Conservation (phyloP, 2,329 filamentous ascomycete species). For the Aschersonia sp. region DNA sequence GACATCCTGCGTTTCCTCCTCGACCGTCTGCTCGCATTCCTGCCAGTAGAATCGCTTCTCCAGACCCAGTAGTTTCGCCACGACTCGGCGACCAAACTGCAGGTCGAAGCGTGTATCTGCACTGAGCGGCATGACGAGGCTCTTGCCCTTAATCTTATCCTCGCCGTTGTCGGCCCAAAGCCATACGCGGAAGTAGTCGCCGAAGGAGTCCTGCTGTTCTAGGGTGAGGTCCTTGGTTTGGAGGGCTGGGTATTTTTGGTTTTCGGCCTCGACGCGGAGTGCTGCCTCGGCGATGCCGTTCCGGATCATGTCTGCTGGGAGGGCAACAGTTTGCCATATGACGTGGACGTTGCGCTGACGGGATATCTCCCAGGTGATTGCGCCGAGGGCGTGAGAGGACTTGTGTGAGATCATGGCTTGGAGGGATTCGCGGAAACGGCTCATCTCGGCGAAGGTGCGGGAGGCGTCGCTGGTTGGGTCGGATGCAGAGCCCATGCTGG, state of each 20-base stretch:
- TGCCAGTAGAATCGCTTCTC: conserved; percentile 74
- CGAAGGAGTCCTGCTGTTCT: conserved; percentile 29
- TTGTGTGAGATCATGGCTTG: conserved; percentile 60
- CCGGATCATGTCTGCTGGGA: conserved; percentile 51
- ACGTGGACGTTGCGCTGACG: conserved; percentile 68
- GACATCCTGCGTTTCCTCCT: conserved; percentile 68
- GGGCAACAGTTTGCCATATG: conserved; percentile 87
- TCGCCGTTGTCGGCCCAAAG: conserved; percentile 53
- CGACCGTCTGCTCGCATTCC: conserved; percentile 62
- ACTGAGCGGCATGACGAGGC: conserved; percentile 60
- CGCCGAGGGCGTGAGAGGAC: conserved; percentile 50
- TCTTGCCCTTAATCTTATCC: conserved; percentile 41
- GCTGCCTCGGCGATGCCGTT: conserved; percentile 73
- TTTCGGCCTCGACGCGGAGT: conserved; percentile 80
- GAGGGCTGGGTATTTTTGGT: conserved; percentile 42
- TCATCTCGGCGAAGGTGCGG: conserved; percentile 67
- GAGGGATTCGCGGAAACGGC: conserved; percentile 59
- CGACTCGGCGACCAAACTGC: conserved; percentile 75
- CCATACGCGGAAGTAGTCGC: conserved; percentile 72
- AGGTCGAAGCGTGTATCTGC: conserved; percentile 68
- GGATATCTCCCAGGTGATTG: conserved; percentile 87
- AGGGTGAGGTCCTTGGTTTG: conserved; percentile 31
- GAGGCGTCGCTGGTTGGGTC: conserved; percentile 38
- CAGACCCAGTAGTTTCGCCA: conserved; percentile 75
- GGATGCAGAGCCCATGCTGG: conserved; percentile 42